Percentiles rank a stretch among this genome's conserved stretches.
phyloP scores from a whole-genome alignment of 129 eudicot genomes.

The Flaveria brownii region DNA sequence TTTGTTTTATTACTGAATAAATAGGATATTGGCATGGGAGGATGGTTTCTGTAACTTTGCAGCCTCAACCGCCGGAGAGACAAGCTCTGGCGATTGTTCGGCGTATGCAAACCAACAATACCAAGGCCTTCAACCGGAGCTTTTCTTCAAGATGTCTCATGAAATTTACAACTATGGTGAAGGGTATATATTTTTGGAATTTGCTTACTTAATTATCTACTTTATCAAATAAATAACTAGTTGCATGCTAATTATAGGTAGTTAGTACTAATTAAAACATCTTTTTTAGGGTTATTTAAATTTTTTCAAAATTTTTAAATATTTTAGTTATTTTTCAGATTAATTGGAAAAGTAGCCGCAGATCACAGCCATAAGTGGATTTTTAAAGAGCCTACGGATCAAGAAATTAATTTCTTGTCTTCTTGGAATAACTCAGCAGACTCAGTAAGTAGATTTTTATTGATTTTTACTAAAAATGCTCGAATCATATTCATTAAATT shows the following conservation, averaged over 20 bases:
- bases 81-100: conserved; percentile 50
- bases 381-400: conserved; percentile 84
- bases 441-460: conserved; percentile 53
- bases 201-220: neutral
- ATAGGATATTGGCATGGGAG: conserved; percentile 99
- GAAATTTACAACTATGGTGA: conserved; percentile 98
- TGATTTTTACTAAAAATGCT: neutral
- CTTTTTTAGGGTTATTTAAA: neutral
- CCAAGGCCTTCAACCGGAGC: conserved; percentile 93
- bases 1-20: neutral
- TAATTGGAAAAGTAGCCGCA: conserved; percentile 98
- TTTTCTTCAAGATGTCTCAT: conserved; percentile 99
- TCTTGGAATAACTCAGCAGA: conserved; percentile 97
- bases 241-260: neutral
- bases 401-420: conserved; percentile 91
- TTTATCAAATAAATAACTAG: neutral
- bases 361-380: conserved; percentile 99
- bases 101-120: conserved; percentile 36
- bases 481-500: neutral
- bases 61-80: conserved; percentile 72
- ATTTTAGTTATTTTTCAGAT: conserved; percentile 40
- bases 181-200: conserved; percentile 56
- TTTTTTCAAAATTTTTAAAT: neutral
- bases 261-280: neutral
- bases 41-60: conserved; percentile 99